Evolutionary conservation across 2,329 filamentous ascomycete genomes (phyloP).

Genomic region (Keithomyces neogunnii): DNA sequence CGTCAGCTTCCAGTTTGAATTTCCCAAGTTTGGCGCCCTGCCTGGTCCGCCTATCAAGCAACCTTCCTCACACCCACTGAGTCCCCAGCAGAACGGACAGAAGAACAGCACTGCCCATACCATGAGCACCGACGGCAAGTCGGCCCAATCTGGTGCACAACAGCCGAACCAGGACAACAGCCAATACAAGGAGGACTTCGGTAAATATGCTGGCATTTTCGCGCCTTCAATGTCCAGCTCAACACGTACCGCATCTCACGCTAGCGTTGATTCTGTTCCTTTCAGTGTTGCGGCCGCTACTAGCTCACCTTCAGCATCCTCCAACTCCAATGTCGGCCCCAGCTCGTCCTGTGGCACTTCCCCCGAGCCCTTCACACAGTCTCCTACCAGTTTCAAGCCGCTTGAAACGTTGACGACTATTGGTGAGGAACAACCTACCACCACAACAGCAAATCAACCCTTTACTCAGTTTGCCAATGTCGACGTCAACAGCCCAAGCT

Average conservation of each 20-base stretch:
- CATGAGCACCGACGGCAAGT: slow-evolving; percentile 17
- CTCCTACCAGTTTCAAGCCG: slow-evolving; percentile 57
- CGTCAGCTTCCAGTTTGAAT: slow-evolving; percentile 89
- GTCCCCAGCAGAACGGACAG: slow-evolving; percentile 18
- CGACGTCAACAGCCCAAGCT: slow-evolving; percentile 42
- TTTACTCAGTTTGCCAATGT: slow-evolving; percentile 23
- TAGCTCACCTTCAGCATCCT: slow-evolving; percentile 57
- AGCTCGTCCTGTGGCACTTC: slow-evolving; percentile 68
- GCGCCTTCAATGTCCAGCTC: slow-evolving; percentile 43
- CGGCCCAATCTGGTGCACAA: slow-evolving; percentile 12
- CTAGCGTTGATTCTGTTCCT: slow-evolving; percentile 41
- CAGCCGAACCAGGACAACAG: slow-evolving; percentile 8
- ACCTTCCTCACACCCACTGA: slow-evolving; percentile 22
- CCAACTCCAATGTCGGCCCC: slow-evolving; percentile 44
- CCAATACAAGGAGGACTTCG: slow-evolving; percentile 39
- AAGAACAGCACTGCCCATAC: slow-evolving; percentile 20
- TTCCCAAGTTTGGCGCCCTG: slow-evolving; percentile 83
- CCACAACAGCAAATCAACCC: slow-evolving; percentile 26
- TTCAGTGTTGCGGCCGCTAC: slow-evolving; percentile 43
- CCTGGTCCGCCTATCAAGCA: slow-evolving; percentile 33
- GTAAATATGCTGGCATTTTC: slow-evolving; percentile 50
- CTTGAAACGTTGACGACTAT: slow-evolving; percentile 56
- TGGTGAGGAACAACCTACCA: slow-evolving; percentile 50
- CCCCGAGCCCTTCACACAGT: slow-evolving; percentile 66
- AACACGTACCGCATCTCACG: slow-evolving; percentile 37